phyloP scores from a whole-genome alignment of 371 early-diverging fungal species.

The Zychaea mexicana region DNA sequence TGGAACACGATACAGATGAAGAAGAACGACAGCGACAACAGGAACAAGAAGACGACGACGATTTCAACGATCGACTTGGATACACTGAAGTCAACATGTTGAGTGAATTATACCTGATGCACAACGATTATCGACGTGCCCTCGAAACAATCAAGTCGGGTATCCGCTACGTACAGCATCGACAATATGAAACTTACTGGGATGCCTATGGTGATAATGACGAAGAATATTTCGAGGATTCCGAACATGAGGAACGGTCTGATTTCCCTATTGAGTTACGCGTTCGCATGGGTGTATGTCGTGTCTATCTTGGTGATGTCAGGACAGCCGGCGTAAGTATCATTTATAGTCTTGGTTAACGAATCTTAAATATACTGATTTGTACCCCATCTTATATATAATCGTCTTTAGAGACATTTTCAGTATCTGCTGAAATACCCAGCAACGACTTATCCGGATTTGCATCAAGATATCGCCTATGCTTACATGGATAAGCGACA shows the following conservation, averaged over 20 bases:
- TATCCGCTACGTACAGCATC: conserved; percentile 67
- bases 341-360: background rate
- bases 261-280: conserved; percentile 83
- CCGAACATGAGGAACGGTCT: conserved; percentile 17
- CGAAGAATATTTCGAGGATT: conserved; percentile 49
- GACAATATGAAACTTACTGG: conserved; percentile 71
- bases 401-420: conserved; percentile 64
- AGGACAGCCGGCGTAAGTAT: conserved; percentile 65
- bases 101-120: conserved; percentile 80
- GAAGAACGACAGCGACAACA: conserved; percentile 10
- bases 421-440: conserved; percentile 56
- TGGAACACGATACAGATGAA: conserved; percentile 15
- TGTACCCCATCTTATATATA: background rate
- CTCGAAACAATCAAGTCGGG: conserved; percentile 73
- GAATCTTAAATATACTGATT: background rate
- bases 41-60: conserved; percentile 35
- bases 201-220: conserved; percentile 46
- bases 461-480: conserved; percentile 83
- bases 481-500: conserved; percentile 74
- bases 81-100: conserved; percentile 85
- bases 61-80: conserved; percentile 51
- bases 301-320: conserved; percentile 71
- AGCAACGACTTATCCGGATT: conserved; percentile 69
- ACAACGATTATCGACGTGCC: conserved; percentile 73
- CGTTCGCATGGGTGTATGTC: conserved; percentile 82